Evolutionary conservation across 306 rosid species (phyloP), one percentile per base, ranked within the genome.

Genomic region (Ormosia emarginata): DNA sequence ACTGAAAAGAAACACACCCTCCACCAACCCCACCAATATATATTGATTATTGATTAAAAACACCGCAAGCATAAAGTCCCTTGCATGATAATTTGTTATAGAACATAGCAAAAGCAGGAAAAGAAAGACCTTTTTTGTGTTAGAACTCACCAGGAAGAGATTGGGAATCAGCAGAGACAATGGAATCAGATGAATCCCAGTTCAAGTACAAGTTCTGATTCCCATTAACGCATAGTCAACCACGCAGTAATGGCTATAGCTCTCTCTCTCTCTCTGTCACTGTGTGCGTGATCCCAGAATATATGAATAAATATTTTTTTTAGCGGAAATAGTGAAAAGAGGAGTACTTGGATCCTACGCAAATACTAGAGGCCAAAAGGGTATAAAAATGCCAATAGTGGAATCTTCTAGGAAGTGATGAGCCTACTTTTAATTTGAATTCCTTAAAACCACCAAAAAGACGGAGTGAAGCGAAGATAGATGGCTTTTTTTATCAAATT

Each of bases 261-360:
- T 30, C 72, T 66, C 9, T 61, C 52, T 15, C 9, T 55, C 57
- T 12, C 10, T 82, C 18, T 67, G 86, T 81, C 7, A 37, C 43
- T 34, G 8, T 29, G 37, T 59, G 55, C 47, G 81, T 15, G 70
- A 74, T 44, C 37, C 79, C 56, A 14, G 53, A 80, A 76, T 56
- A 33, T 41, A 7, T 41, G 24, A 24, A 41, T 10, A 46, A 8
- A 1, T 44, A 8, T 77, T 83, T 70, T 83, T 70, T 29, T 64
- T 69, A 12, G 57, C 34, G 61, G 53, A 40, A 58, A 67, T 80
- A 79, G 84, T 85, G 85, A 80, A 74, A 83, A 85, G 80, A 71
- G 69, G 71, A 75, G 88, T 74, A 84, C 93, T 91, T 90, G 85
- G 83, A 86, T 88, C 49, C 73, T 84, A 89, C 93, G 91, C 92